Evolutionary conservation across 2,329 filamentous ascomycete genomes (phyloP).

Genomic region (Fusarium pseudograminearum): DNA sequence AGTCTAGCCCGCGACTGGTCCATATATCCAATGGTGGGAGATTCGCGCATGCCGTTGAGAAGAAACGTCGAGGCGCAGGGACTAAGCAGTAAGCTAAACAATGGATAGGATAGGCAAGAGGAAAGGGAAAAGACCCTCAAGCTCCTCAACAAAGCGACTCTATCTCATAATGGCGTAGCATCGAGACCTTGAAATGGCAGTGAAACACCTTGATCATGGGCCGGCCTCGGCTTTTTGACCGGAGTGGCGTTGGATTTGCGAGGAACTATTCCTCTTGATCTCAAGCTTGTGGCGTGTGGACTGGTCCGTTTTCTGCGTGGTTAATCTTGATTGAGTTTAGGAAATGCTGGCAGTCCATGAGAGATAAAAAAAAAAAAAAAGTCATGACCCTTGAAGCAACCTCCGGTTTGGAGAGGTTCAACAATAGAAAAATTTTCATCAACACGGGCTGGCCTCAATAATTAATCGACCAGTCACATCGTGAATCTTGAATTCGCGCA

Average conservation of each 20-base stretch:
- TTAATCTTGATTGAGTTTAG: slow-evolving; percentile 42
- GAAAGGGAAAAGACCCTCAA: slow-evolving; percentile 19
- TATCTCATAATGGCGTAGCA: slow-evolving; percentile 31
- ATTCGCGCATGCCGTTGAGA: slow-evolving; percentile 36
- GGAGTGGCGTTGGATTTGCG: slow-evolving; percentile 23
- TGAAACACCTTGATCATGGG: slow-evolving; percentile 39
- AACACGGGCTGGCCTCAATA: not conserved
- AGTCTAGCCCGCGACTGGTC: not conserved
- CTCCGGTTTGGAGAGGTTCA: slow-evolving; percentile 5
- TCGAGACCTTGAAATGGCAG: slow-evolving; percentile 33
- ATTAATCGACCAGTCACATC: not conserved
- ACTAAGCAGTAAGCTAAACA: slow-evolving; percentile 14
- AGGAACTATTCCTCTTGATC: slow-evolving; percentile 27
- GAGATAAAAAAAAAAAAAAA: not conserved
- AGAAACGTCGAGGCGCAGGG: slow-evolving; percentile 29
- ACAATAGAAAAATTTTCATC: not conserved
- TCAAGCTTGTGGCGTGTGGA: slow-evolving; percentile 33
- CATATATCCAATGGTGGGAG: slow-evolving; percentile 6
- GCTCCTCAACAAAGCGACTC: slow-evolving; percentile 38
- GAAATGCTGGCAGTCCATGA: not conserved
- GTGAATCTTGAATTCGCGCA: not conserved
- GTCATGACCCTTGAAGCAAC: not conserved
- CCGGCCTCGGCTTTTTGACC: slow-evolving; percentile 37
- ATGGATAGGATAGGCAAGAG: slow-evolving; percentile 6
- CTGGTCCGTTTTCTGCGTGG: slow-evolving; percentile 36